These are phyloP conservation scores for Raddia distichophylla DNA, from an alignment of 176 grass and related monocot species.

Conservation along the genomic window DNA sequence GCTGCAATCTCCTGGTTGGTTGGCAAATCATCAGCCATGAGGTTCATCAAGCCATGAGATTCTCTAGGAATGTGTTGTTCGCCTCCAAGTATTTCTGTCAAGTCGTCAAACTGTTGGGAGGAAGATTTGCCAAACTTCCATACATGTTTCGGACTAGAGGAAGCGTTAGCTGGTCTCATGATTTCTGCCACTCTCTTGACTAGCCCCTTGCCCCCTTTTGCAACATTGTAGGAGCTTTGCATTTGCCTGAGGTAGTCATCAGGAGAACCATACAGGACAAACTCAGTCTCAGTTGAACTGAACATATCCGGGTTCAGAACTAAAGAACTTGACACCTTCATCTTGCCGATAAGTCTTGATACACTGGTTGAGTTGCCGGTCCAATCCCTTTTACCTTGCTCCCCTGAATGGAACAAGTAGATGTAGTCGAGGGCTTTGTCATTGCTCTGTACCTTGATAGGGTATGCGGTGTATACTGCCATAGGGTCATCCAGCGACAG, in stretches of 20 bases:
- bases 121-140: constrained; percentile 47
- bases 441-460: constrained; percentile 38
- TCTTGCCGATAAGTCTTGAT: constrained; percentile 65
- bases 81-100: constrained; percentile 26
- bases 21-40: constrained; percentile 41
- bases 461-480: constrained; percentile 55
- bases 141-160: constrained; percentile 47
- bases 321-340: constrained; percentile 67
- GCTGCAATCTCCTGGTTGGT: constrained; percentile 63
- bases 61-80: constrained; percentile 40
- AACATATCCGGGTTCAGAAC: constrained; percentile 50
- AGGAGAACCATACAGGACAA: constrained; percentile 69
- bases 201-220: constrained; percentile 56
- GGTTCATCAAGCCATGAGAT: constrained; percentile 32
- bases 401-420: constrained; percentile 64
- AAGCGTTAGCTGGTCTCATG: constrained; percentile 56
- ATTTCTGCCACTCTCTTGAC: constrained; percentile 69
- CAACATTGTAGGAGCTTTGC: constrained; percentile 36
- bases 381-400: constrained; percentile 59
- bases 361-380: constrained; percentile 36
- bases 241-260: constrained; percentile 57
- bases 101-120: constrained; percentile 42
- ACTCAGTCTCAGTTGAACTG: constrained; percentile 60
- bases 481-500: constrained; percentile 56
- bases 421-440: constrained; percentile 57